Conservation (phyloP, 306 rosid species). For the Sicyos edulis region DNA sequence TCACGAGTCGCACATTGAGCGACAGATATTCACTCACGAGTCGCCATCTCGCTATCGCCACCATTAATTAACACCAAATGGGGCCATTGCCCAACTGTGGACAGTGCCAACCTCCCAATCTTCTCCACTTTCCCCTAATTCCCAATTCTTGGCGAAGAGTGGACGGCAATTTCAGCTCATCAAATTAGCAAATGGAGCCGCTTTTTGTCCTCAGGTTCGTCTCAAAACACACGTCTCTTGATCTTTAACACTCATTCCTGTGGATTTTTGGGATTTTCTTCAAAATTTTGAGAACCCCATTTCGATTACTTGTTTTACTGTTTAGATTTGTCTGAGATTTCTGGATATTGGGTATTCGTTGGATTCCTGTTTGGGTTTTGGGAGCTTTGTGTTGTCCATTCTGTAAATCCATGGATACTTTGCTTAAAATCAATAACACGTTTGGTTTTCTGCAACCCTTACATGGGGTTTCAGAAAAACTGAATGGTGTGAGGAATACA, state of each 20-base stretch:
- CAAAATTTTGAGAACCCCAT: neutral
- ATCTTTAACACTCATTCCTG: neutral
- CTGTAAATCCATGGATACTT: conserved; percentile 57
- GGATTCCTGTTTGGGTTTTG: conserved; percentile 18
- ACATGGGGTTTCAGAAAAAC: conserved; percentile 68
- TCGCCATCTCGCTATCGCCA: conserved; percentile 14
- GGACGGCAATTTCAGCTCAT: neutral
- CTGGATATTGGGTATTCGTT: conserved; percentile 21
- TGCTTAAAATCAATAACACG: conserved; percentile 83
- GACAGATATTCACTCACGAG: neutral
- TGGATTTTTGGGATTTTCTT: conserved; percentile 6
- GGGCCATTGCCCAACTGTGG: neutral
- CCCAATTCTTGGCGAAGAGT: neutral
- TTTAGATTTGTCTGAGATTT: neutral
- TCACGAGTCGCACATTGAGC: neutral
- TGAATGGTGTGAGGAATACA: conserved; percentile 30
- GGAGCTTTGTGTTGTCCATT: conserved; percentile 17
- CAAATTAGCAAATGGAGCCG: conserved; percentile 6
- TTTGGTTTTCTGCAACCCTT: conserved; percentile 71
- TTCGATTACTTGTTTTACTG: neutral
- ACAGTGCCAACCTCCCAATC: conserved; percentile 1
- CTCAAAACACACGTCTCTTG: conserved; percentile 24
- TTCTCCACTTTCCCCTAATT: neutral
- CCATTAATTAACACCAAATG: neutral
- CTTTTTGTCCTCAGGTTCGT: conserved; percentile 20